Base-by-base conservation (phyloP, 129 eudicot species). In the Artemisia argyi region DNA sequence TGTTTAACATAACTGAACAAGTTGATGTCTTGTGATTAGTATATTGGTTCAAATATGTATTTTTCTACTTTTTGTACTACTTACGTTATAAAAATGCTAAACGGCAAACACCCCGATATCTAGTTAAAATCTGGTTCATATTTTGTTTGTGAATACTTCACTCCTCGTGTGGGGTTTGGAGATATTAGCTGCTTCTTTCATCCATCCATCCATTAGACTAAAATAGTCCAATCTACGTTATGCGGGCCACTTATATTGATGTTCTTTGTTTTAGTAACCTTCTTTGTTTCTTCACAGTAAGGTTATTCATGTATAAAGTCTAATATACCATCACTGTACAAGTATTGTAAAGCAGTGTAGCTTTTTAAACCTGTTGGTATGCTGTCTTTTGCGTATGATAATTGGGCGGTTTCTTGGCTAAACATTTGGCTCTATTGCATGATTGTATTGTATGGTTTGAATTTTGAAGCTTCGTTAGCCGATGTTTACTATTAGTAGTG, bases 361-460 rank as follows among this genome's bases (percentile, higher is more conserved):
- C 17, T 24, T 17, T 69, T 68, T 69, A 28, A 52, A 53, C 73
- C 30, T 52, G n/a, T 30, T 46, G 22, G 54, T 46, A 20, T 1
- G 65, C 14, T 35, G 56, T 42, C 26, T 10, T 30, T 70, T 56
- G 54, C 63, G 14, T 56, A 71, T 70, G 15, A 22, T 66, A 46
- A 3, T 46, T 22, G 60, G 2, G 28, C 68, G 58, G 20, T 66
- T 66, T 52, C 35, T 57, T 67, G 61, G 68, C 61, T 67, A 68
- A 66, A 61, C 57, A 54, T 47, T 22, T 39, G 26, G 35, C 30
- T 42, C 11, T 50, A 55, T 20, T 19, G 57, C 46, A 39, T 61
- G 61, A 42, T 30, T 30, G 7, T 30, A 30, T 30, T 3, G 39
- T 0, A 20, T 20, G 22, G 39, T 30, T 30, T 30, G 30, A 13